Percentiles rank a stretch among this genome's conserved stretches.
Conservation (phyloP, 2,329 filamentous ascomycete genomes). For the Capronia epimyces region DNA sequence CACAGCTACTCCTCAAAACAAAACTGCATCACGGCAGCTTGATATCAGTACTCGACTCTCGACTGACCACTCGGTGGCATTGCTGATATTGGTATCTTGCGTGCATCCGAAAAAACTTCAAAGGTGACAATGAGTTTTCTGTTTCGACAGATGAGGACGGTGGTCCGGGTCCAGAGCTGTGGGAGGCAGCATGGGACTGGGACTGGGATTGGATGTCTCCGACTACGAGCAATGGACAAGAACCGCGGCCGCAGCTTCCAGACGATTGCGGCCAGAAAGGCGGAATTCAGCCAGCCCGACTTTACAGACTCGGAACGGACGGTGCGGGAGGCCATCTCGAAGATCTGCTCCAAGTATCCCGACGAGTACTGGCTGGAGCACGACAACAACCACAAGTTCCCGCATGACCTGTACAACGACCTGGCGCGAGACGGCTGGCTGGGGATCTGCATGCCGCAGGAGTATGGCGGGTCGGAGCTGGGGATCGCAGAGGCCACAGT, state of each 20-base stretch:
- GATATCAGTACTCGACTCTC: too few species aligned
- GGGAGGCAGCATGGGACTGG: conserved; percentile 27
- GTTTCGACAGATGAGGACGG: too few species aligned
- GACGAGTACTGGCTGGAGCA: conserved; percentile 41
- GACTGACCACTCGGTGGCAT: too few species aligned
- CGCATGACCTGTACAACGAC: conserved; percentile 38
- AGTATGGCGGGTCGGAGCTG: conserved; percentile 41
- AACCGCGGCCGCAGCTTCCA: background rate
- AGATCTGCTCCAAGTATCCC: conserved; percentile 41
- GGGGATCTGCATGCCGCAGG: conserved; percentile 42
- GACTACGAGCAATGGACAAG: background rate
- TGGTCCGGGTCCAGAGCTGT: too few species aligned
- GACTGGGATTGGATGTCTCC: too few species aligned
- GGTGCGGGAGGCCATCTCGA: conserved; percentile 42
- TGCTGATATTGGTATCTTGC: too few species aligned
- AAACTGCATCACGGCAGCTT: too few species aligned
- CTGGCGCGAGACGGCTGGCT: conserved; percentile 43
- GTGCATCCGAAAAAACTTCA: too few species aligned
- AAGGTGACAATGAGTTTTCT: too few species aligned
- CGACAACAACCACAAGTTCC: conserved; percentile 38
- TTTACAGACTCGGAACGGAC: conserved; percentile 39
- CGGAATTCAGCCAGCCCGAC: conserved; percentile 32
- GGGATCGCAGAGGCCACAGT: conserved; percentile 42
- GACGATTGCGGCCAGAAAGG: too few species aligned
- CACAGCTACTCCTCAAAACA: too few species aligned